phyloP scores from a whole-genome alignment of 164 flowering plant genomes.

The Macadamia tetraphylla region DNA sequence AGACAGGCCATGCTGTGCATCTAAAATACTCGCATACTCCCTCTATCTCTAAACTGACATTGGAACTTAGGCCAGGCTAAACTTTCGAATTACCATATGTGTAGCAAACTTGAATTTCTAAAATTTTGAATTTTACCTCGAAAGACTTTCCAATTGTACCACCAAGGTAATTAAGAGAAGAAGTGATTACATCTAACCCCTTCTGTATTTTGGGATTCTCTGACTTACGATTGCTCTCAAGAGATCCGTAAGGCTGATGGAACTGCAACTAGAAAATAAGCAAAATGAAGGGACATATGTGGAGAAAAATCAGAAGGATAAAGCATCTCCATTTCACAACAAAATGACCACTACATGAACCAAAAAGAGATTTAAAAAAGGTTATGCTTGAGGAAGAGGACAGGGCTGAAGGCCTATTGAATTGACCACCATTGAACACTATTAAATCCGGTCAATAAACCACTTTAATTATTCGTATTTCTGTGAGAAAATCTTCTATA shows the following conservation, averaged over 20 bases:
- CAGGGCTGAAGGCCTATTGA: too few species aligned
- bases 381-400: too few species aligned
- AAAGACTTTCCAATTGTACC: constrained; percentile 77
- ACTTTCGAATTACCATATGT: too few species aligned
- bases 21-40: too few species aligned
- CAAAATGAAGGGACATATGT: neutral
- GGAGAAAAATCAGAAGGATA: neutral
- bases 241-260: constrained; percentile 31
- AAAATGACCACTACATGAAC: neutral
- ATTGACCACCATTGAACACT: too few species aligned
- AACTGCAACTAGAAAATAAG: constrained; percentile 25
- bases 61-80: too few species aligned
- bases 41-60: too few species aligned
- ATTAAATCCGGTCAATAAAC: too few species aligned
- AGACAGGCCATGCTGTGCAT: too few species aligned
- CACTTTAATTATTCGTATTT: too few species aligned
- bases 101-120: neutral
- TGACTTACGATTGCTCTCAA: constrained; percentile 26
- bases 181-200: constrained; percentile 60
- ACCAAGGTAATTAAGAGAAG: constrained; percentile 79
- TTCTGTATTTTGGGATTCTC: constrained; percentile 43
- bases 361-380: too few species aligned
- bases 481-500: too few species aligned
- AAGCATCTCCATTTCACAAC: neutral
- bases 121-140: constrained; percentile 43